Evolutionary conservation across 179 eudicot genomes (phyloP).

Genomic region (Silene noctiflora): DNA sequence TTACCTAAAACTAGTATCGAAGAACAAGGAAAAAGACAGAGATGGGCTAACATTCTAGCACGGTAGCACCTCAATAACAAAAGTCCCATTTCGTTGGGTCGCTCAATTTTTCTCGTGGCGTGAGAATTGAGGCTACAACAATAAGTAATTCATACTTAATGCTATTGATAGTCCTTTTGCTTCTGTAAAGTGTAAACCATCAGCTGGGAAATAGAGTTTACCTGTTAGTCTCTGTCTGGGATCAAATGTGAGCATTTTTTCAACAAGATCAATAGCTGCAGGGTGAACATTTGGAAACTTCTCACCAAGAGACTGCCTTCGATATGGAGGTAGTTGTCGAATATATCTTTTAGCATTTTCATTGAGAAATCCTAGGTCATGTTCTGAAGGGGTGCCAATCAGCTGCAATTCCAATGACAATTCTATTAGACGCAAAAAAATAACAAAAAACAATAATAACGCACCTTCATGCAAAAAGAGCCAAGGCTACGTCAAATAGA

Average conservation of each 20-base stretch:
- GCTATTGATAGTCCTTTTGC: neutral
- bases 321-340: slow-evolving; percentile 62
- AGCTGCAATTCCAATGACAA: slow-evolving; percentile 44
- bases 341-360: slow-evolving; percentile 92
- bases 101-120: neutral
- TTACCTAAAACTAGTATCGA: neutral
- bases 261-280: slow-evolving; percentile 80
- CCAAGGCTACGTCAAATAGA: neutral
- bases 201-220: slow-evolving; percentile 20
- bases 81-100: neutral
- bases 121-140: neutral
- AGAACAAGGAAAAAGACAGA: neutral
- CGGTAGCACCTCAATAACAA: neutral
- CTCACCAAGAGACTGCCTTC: slow-evolving; percentile 65
- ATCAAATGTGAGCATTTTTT: slow-evolving; percentile 90
- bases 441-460: neutral
- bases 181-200: neutral
- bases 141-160: neutral
- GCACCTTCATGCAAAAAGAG: neutral
- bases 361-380: slow-evolving; percentile 68
- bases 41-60: neutral
- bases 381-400: slow-evolving; percentile 88
- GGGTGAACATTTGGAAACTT: slow-evolving; percentile 74
- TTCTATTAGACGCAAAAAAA: slow-evolving; percentile 12
- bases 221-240: slow-evolving; percentile 88